Base-by-base conservation (phyloP, 1,284 basidiomycete genomes). In the Stereum hirsutum region DNA sequence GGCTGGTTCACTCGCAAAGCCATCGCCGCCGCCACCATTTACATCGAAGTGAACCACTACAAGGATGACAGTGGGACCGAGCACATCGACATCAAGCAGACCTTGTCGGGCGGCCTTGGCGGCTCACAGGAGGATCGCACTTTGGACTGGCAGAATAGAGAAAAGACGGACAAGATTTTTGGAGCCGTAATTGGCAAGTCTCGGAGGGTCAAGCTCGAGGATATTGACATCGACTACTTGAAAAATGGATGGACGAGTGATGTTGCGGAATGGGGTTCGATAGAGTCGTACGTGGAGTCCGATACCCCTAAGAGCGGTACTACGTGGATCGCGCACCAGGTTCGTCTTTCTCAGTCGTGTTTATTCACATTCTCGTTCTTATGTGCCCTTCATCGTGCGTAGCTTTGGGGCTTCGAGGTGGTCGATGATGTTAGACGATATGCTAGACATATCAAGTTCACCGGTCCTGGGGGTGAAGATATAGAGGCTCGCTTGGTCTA, bases 331-430 rank as follows among this genome's bases (percentile, higher is more conserved):
- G 59, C 59, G 2, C 54, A 66, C 12, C 64, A 66, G 61, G 66
- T 65, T 33, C 34, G 59, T 42, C 14, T 31, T 25, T 25, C 5
- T 3, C 25, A 21, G 8, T 17, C 21, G 4, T 17, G 20, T 1
- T 8, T 12, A 41, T 23, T 33, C 2, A 19, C 35, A 21, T 7
- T 8, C 20, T 37, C n/a, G n/a, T 15, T 37, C 35, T 10, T 14
- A 17, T 37, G n/a, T 5, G 17, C 24, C 15, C 21, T 30, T 8
- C 4, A 6, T 14, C 30, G 14, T 11, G 5, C 11, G 19, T 43
- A 87, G 83, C 68, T 72, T 5, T 88, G 84, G 82, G 85, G 85
- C 19, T 72, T 87, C 31, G 70, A 84, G 52, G 63, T 74, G 2
- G 60, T 83, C 46, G 61, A 78, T 17, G 74, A 66, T 11, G 76